A percentile compares a stretch with the other conserved stretches of the same genome.
phyloP scores from a whole-genome alignment of 1,139 yeast species.

The Candida pseudoviswanathii region DNA sequence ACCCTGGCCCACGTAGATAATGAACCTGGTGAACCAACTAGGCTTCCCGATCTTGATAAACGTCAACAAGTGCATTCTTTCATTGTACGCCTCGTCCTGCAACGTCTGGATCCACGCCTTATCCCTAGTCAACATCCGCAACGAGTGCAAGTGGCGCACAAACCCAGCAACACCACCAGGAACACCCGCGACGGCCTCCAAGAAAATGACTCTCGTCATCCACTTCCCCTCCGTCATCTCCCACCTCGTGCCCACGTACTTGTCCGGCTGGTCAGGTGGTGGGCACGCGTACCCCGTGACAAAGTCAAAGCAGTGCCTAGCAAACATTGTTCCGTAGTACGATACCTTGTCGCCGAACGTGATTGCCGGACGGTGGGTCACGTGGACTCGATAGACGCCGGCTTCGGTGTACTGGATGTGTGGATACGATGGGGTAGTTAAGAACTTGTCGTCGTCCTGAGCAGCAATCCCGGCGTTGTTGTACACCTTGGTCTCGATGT shows the following conservation, averaged over 20 bases:
- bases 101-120: slow-evolving; percentile 78
- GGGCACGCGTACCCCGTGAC: slow-evolving; percentile 69
- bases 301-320: slow-evolving; percentile 57
- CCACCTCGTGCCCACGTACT: slow-evolving; percentile 49
- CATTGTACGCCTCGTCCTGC: slow-evolving; percentile 77
- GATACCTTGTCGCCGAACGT: slow-evolving; percentile 57
- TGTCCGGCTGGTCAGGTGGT: slow-evolving; percentile 26
- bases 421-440: slow-evolving; percentile 53
- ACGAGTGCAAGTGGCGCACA: slow-evolving; percentile 63
- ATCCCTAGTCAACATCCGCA: slow-evolving; percentile 63
- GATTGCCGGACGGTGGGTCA: slow-evolving; percentile 56
- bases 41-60: slow-evolving; percentile 70
- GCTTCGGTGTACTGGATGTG: slow-evolving; percentile 54
- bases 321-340: slow-evolving; percentile 41
- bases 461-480: slow-evolving; percentile 26
- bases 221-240: slow-evolving; percentile 66
- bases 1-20: slow-evolving; percentile 71
- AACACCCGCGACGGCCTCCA: slow-evolving; percentile 77
- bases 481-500: slow-evolving; percentile 33
- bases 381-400: slow-evolving; percentile 50
- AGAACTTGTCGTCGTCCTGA: slow-evolving; percentile 29
- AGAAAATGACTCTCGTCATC: slow-evolving; percentile 67
- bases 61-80: slow-evolving; percentile 74
- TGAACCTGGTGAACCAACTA: slow-evolving; percentile 55
- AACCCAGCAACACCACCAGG: slow-evolving; percentile 81